Evolutionary conservation across 331 rosid species (phyloP), one percentile per base, ranked within the genome.

Genomic region (Pyrus hybrid): DNA sequence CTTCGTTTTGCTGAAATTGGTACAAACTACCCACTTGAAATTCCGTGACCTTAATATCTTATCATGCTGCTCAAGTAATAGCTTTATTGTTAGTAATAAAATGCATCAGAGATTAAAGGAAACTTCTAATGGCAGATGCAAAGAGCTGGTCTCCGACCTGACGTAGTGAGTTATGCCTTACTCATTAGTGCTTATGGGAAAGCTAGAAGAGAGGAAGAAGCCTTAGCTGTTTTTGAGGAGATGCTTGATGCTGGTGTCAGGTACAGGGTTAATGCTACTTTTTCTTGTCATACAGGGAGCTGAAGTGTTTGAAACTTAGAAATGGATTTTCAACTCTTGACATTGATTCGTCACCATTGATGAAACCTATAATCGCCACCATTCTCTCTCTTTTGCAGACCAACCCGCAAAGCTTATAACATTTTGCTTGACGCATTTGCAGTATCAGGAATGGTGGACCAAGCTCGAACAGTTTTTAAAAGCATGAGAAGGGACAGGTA

Each of bases 161-260:
- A 90, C 14, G 97, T 94, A 49, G 96, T 92, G 80, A 94, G 96
- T 87, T 94, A 92, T 86, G 96, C 97, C 58, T 83, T 86, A 80
- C 97, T 94, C 61, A 80, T 94, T 51, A 85, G 66, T 84, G 97
- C 99, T 43, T 94, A 94, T 57, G 99, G 99, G 82, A 92, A 94
- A 85, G 99, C 96, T 65, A 86, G 96, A 82, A 92, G 93, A 84
- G 97, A 94, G 85, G 97, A 94, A 25, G 99, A 92, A 86, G 99
- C 99, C 29, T 80, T 92, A 20, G 96, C 97, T 32, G 99, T 94
- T 61, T 94, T 94, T 41, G 99, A 92, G 87, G 97, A 94, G 82
- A 94, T 94, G 97, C 99, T 94, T 67, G 91, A 90, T 76, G 97
- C 99, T 66, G 96, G 97, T 82, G 90, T 94, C 81, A 94, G 97